These are phyloP conservation scores for Backusella australiensis DNA, from an alignment of 192 early-diverging fungal genomes.

Conservation along the genomic window DNA sequence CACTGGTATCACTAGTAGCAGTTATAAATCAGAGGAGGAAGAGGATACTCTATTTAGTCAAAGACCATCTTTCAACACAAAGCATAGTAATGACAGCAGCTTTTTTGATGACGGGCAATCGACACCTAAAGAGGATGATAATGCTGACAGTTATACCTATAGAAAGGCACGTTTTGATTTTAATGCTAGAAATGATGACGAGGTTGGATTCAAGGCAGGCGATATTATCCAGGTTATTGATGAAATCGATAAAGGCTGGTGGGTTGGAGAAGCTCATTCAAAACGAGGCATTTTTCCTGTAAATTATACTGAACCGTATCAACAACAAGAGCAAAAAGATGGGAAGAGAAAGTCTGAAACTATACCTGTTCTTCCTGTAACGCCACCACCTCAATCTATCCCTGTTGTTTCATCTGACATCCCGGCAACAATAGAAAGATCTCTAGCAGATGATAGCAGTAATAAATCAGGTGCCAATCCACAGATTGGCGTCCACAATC, in stretches of 20 bases:
- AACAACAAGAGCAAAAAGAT: conserved; percentile 11
- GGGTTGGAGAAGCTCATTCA: conserved; percentile 80
- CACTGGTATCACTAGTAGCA: not conserved
- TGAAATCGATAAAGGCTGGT: conserved; percentile 94
- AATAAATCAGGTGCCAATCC: not conserved
- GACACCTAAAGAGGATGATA: not conserved
- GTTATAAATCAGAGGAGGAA: not conserved
- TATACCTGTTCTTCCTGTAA: not conserved
- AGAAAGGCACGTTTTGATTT: conserved; percentile 78
- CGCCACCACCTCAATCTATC: conserved; percentile 1
- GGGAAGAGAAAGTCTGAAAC: conserved; percentile 5
- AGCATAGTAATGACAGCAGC: not conserved
- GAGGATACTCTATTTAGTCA: not conserved
- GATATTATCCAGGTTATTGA: conserved; percentile 85
- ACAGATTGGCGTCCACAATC: not conserved
- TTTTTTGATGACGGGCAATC: conserved; percentile 10
- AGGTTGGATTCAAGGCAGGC: conserved; percentile 78
- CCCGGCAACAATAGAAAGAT: not conserved
- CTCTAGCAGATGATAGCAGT: not conserved
- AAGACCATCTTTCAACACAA: not conserved
- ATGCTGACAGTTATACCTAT: conserved; percentile 48
- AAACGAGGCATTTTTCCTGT: conserved; percentile 88
- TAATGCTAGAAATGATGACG: conserved; percentile 73
- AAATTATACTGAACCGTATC: conserved; percentile 79
- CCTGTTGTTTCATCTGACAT: not conserved